Evolutionary conservation across 768 basidiomycete genomes (phyloP), one percentile per base, ranked within the genome.

Genomic region (Omphalotus guepiniiformis): DNA sequence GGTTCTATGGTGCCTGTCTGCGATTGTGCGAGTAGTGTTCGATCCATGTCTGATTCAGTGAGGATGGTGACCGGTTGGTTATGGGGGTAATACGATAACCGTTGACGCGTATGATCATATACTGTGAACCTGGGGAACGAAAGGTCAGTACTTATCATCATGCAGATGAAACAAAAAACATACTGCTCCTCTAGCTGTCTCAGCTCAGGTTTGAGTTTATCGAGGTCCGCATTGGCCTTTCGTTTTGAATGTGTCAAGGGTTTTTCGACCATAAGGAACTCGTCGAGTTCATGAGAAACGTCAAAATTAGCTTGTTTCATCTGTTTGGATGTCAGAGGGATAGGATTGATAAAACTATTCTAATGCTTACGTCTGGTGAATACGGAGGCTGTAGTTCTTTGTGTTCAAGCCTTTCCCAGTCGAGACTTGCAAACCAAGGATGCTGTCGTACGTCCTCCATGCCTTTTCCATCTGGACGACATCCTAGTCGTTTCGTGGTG

Each of bases 231-330:
- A 54, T 92, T 88, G 26, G 80, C 83, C 61, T 95, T 98, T 28
- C 96, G 84, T 65, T 93, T 96, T 37, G 88, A 75, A 53, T 94
- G 93, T 47, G 92, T 96, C 47, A 98, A 70, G n/a, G 95, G 95
- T 63, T 97, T 97, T 69, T 98, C 95, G 43, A 94, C 94, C 78
- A 98, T 81, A 59, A 99, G 66, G 58, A 98, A 88, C 64, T 99
- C 96, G 62, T 99, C 94, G 8, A 99, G 79, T 70, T 98, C 96
- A 60, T 98, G 93, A 28, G 92, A 83, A 29, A 96, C 86, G 61
- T 99, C 95, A 65, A 98, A 99, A 65, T 99, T 98, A n/a, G 93
- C 90, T 66, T 86, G 86, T 63, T 94, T 93, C 66, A 87, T 82
- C 94, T 99, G 60, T 22, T 50, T n/a, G n/a, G n/a, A 34, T 4